A percentile compares a stretch with the other conserved stretches of the same genome.
Evolutionary conservation across 2,329 filamentous ascomycete species (phyloP).

Genomic region (Colletotrichum ledebouriae): DNA sequence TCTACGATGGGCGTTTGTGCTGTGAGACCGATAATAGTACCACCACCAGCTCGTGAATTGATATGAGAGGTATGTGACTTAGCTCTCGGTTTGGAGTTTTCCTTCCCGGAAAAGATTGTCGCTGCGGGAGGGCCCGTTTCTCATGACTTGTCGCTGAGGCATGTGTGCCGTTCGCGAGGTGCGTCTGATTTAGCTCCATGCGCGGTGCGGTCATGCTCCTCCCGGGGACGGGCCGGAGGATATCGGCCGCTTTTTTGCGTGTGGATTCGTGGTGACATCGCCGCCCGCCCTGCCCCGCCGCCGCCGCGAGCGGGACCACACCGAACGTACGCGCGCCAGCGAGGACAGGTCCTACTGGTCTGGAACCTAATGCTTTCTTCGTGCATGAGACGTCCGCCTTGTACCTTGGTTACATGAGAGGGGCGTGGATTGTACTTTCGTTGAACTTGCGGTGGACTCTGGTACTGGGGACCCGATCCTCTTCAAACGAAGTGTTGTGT

Average conservation of each 20-base stretch:
- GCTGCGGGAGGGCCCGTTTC: slow-evolving; percentile 38
- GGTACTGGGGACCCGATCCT: slow-evolving; percentile 19
- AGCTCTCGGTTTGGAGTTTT: slow-evolving; percentile 1
- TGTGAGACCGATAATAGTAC: neutral
- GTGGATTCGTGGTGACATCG: slow-evolving; percentile 27
- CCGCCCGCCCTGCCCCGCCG: slow-evolving; percentile 14
- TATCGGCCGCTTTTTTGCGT: slow-evolving; percentile 24
- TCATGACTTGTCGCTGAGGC: slow-evolving; percentile 7
- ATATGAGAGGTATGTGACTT: neutral
- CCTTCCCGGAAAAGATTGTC: slow-evolving; percentile 27
- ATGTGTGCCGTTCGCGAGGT: slow-evolving; percentile 17
- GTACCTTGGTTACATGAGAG: slow-evolving; percentile 15
- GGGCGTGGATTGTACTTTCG: slow-evolving; percentile 22
- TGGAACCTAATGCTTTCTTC: slow-evolving; percentile 14
- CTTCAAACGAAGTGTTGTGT: neutral
- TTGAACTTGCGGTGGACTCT: slow-evolving; percentile 6
- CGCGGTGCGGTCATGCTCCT: slow-evolving; percentile 33
- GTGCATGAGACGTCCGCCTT: slow-evolving; percentile 12
- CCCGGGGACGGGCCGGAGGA: slow-evolving; percentile 36
- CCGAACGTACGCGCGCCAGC: neutral
- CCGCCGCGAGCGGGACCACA: slow-evolving; percentile 16
- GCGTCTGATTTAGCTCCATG: slow-evolving; percentile 20
- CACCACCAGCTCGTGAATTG: slow-evolving; percentile 3
- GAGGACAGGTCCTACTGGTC: slow-evolving; percentile 10
- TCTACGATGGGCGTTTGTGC: slow-evolving; percentile 6